Conservation (phyloP, 1,284 basidiomycete genomes). For the Thelephora terrestris region DNA sequence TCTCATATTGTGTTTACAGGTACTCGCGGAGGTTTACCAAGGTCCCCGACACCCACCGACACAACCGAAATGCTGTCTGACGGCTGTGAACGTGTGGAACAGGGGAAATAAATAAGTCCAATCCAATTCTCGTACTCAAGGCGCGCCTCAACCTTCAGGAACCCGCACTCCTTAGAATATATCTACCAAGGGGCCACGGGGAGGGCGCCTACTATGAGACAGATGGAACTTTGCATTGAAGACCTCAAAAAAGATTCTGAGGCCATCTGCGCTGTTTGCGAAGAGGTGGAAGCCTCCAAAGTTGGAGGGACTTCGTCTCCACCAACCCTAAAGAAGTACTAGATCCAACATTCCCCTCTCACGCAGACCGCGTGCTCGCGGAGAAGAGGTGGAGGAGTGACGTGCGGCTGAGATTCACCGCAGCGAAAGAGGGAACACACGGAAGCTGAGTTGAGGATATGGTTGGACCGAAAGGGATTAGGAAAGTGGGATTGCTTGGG, state of each 20-base stretch:
- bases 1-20: slow-evolving; percentile 26
- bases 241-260: slow-evolving; percentile 39
- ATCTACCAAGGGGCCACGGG: too few species aligned
- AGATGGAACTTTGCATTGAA: slow-evolving; percentile 45
- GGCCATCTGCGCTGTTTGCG: slow-evolving; percentile 46
- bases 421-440: slow-evolving; percentile 54
- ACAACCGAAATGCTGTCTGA: neutral
- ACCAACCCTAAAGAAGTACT: slow-evolving; percentile 31
- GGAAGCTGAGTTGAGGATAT: slow-evolving; percentile 60
- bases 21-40: slow-evolving; percentile 81
- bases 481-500: too few species aligned
- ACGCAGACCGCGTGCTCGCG: slow-evolving; percentile 52
- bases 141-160: too few species aligned
- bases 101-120: slow-evolving; percentile 53
- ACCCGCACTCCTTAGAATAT: too few species aligned
- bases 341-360: slow-evolving; percentile 58
- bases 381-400: slow-evolving; percentile 47
- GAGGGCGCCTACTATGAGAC: slow-evolving; percentile 36
- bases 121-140: slow-evolving; percentile 1
- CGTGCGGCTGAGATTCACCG: too few species aligned
- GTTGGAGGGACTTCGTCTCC: slow-evolving; percentile 23
- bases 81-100: slow-evolving; percentile 55
- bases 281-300: slow-evolving; percentile 51
- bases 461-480: neutral
- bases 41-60: slow-evolving; percentile 25